Evolutionary conservation across 306 rosid genomes (phyloP), one percentile per base, ranked within the genome.

Genomic region (Phaseolus lunatus): DNA sequence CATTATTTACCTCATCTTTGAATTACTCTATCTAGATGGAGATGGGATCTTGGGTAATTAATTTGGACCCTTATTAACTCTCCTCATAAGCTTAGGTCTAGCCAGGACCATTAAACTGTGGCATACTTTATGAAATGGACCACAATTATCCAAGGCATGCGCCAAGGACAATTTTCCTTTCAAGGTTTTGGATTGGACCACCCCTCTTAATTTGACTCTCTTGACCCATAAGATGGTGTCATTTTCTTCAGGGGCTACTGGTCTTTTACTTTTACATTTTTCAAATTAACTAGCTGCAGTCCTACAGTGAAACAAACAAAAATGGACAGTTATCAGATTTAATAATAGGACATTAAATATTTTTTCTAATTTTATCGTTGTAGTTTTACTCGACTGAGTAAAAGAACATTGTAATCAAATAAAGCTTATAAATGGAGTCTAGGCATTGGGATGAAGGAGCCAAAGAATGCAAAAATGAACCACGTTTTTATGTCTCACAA

Each of bases 391-490:
- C 9, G 9, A 33, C 5, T 33, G 39, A 56, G 9, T 10, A 23
- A 56, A 26, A 20, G 31, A 54, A 56, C 22, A 11, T 23, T 56
- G 33, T 56, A 56, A 9, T 56, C 31, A 11, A 9, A 56, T 56
- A 56, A 33, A 56, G 33, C 62, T 5, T 56, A 23, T 9, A 54
- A 10, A 31, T 62, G 45, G 37, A 26, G 7, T 58, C 5, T 0
- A 14, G 67, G 43, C 67, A 15, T 0, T 12, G 4, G 14, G 23
- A 44, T 3, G 56, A 15, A 26, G 23, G 31, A n/a, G n/a, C 15
- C 13, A 12, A 43, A 43, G 16, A 12, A 43, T 23, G 73, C 41
- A 47, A 47, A 67, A 75, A 47, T 47, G 71, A 75, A n/a, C n/a
- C 23, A 39, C 49, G n/a, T 47, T 58, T 18, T 26, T 48, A 13